A percentile compares a stretch with the other conserved stretches of the same genome.
These are phyloP conservation scores for Naganishia vaughanmartiniae DNA, from an alignment of 768 basidiomycete species.

Conservation along the genomic window DNA sequence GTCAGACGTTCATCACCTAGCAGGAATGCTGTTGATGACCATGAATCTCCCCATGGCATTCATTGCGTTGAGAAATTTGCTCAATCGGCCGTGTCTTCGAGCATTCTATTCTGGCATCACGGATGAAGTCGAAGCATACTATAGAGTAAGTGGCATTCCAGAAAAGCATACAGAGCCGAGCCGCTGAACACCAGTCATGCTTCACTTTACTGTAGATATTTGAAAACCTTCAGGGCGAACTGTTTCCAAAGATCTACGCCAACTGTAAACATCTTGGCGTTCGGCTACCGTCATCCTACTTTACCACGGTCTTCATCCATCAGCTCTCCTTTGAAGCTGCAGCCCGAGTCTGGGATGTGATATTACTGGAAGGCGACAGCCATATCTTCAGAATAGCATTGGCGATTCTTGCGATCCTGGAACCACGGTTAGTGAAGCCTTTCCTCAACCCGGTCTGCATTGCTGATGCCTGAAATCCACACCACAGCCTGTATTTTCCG, in stretches of 20 bases:
- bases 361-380: slow-evolving; percentile 49
- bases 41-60: slow-evolving; percentile 44
- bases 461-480: background rate
- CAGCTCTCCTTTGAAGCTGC: slow-evolving; percentile 48
- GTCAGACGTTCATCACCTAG: slow-evolving; percentile 43
- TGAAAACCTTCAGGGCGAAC: slow-evolving; percentile 49
- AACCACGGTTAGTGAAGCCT: slow-evolving; percentile 42
- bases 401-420: slow-evolving; percentile 50
- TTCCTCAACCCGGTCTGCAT: background rate
- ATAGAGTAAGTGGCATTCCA: slow-evolving; percentile 36
- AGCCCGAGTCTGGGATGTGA: slow-evolving; percentile 50
- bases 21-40: slow-evolving; percentile 48
- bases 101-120: slow-evolving; percentile 45
- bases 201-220: slow-evolving; percentile 31
- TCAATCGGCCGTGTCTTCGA: slow-evolving; percentile 44
- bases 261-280: slow-evolving; percentile 50
- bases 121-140: slow-evolving; percentile 50
- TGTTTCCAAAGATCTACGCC: slow-evolving; percentile 49
- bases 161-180: background rate
- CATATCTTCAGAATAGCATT: slow-evolving; percentile 48
- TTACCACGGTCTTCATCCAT: slow-evolving; percentile 47
- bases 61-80: slow-evolving; percentile 44
- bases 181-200: background rate
- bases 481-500: slow-evolving; percentile 45
- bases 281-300: slow-evolving; percentile 47